These are phyloP conservation scores for Eucalyptus urophylla DNA, from an alignment of 345 rosid species.

Conservation along the genomic window DNA sequence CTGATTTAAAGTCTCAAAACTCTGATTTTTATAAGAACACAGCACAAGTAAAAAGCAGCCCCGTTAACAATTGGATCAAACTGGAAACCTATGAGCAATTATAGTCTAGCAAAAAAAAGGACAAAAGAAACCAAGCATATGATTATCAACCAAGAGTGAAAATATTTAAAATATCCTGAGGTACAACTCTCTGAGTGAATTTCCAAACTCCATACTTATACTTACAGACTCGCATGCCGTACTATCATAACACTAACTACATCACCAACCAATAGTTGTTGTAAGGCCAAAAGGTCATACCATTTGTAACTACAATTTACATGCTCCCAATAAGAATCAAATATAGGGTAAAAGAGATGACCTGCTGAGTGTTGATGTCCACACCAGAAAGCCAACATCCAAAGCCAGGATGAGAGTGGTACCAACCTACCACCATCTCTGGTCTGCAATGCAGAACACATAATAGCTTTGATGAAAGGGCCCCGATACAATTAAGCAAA, in stretches of 20 bases:
- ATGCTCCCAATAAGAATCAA: not conserved
- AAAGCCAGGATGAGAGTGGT: constrained; percentile 99
- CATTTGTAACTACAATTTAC: not conserved
- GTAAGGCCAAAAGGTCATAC: not conserved
- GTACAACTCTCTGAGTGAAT: not conserved
- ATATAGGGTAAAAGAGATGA: not conserved
- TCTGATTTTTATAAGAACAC: constrained; percentile 21
- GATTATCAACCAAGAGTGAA: not conserved
- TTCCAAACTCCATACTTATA: not conserved
- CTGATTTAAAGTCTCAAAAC: constrained; percentile 98
- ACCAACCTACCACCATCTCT: constrained; percentile 99
- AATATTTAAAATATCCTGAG: not conserved
- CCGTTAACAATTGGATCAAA: not conserved
- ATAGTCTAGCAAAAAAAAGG: not conserved
- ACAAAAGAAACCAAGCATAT: not conserved
- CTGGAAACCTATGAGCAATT: not conserved
- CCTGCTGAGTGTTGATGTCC: constrained; percentile 98
- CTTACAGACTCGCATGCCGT: no score
- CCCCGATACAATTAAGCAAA: not conserved
- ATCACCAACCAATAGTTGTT: not conserved
- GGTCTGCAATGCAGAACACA: constrained; percentile 44
- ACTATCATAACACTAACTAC: not conserved
- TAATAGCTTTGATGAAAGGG: not conserved
- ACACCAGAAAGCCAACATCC: constrained; percentile 99
- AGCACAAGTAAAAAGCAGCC: not conserved